phyloP scores from a whole-genome alignment of 768 basidiomycete species.

The Suillus fuscotomentosus region DNA sequence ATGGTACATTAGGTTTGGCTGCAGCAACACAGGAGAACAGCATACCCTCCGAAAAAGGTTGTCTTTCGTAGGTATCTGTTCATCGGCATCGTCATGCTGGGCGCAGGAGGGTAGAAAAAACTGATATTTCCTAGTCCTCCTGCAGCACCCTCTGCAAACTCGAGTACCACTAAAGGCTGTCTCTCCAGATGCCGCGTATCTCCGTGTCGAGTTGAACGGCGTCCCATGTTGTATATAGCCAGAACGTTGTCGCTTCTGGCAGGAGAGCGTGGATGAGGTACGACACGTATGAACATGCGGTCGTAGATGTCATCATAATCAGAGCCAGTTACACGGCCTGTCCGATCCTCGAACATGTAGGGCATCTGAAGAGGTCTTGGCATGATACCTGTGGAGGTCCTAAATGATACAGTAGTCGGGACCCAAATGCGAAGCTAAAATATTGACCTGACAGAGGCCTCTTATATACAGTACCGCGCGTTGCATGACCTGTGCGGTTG shows the following conservation, averaged over 20 bases:
- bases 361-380: slow-evolving; percentile 36
- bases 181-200: slow-evolving; percentile 51
- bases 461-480: background rate
- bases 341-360: slow-evolving; percentile 67
- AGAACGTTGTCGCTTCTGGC: slow-evolving; percentile 33
- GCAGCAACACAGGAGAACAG: slow-evolving; percentile 10
- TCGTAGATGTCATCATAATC: slow-evolving; percentile 83
- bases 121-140: slow-evolving; percentile 60
- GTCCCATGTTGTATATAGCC: slow-evolving; percentile 65
- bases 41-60: slow-evolving; percentile 65
- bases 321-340: slow-evolving; percentile 49
- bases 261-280: slow-evolving; percentile 42
- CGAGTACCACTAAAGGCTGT: slow-evolving; percentile 56
- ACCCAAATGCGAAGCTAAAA: background rate
- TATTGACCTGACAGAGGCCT: too few relatives aligned
- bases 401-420: background rate
- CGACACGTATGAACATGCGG: slow-evolving; percentile 65
- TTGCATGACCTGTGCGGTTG: slow-evolving; percentile 4
- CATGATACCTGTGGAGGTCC: slow-evolving; percentile 13
- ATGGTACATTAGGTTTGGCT: background rate
- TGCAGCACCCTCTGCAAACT: slow-evolving; percentile 48
- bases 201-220: slow-evolving; percentile 59
- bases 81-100: slow-evolving; percentile 53
- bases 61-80: slow-evolving; percentile 61
- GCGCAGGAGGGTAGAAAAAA: slow-evolving; percentile 42